A percentile compares a stretch with the other conserved stretches of the same genome.
These are phyloP conservation scores for Aspergillus diversus DNA, from an alignment of 495 filamentous ascomycete genomes.

Conservation along the genomic window DNA sequence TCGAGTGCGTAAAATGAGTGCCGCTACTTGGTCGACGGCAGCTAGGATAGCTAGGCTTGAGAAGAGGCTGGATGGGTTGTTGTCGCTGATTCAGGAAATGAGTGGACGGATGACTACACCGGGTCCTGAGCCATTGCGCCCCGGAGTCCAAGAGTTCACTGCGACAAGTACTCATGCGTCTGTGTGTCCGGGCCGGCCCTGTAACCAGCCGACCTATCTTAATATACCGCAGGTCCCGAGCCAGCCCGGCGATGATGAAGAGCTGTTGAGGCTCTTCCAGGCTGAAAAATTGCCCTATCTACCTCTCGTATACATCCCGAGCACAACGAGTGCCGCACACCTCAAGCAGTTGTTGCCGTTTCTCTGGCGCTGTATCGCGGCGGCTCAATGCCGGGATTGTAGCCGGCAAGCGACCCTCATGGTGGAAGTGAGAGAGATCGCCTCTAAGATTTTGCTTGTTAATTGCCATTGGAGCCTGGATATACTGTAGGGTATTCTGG, in stretches of 20 bases:
- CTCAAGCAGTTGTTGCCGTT: constrained; percentile 13
- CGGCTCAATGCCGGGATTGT: constrained; percentile 4
- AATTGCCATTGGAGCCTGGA: constrained; percentile 12
- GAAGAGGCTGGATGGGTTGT: constrained; percentile 18
- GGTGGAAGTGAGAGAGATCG: constrained; percentile 1
- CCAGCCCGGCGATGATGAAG: constrained; percentile 1
- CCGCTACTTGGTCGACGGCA: neutral
- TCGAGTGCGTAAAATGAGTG: constrained; percentile 3
- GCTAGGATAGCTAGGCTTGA: constrained; percentile 13
- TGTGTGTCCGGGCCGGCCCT: neutral
- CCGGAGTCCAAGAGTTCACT: neutral
- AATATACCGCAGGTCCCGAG: too few species aligned
- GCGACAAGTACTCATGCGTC: neutral
- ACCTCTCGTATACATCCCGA: constrained; percentile 15
- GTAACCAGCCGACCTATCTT: neutral
- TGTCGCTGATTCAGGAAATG: constrained; percentile 9
- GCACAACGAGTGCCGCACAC: neutral
- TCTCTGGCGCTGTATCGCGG: constrained; percentile 16
- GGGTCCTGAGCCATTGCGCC: neutral
- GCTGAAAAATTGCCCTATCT: constrained; percentile 4
- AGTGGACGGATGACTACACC: neutral
- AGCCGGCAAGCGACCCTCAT: neutral
- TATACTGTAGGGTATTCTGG: constrained; percentile 15
- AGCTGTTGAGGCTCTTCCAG: constrained; percentile 1
- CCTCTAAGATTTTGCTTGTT: constrained; percentile 9